phyloP scores from a whole-genome alignment of 1,139 yeast species.

The Zygosaccharomyces pseudobailii region DNA sequence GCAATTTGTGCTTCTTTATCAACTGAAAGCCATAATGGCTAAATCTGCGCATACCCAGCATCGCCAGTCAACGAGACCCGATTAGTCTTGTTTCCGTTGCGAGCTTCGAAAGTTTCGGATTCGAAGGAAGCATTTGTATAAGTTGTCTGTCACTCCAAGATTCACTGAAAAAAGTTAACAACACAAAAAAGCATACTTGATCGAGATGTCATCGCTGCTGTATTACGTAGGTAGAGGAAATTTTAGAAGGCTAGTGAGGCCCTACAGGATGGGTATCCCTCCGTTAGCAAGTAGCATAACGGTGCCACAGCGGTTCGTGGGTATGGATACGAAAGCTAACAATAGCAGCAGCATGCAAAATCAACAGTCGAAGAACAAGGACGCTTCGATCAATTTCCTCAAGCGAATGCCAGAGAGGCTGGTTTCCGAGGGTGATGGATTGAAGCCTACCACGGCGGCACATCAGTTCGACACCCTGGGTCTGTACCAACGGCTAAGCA shows the following conservation, averaged over 20 bases:
- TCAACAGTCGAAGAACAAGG: neutral
- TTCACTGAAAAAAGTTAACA: neutral
- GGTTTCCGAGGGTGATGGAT: conserved; percentile 26
- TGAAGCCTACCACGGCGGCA: conserved; percentile 30
- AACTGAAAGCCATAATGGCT: conserved; percentile 4
- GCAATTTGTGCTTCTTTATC: conserved; percentile 46
- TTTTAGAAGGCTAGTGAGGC: neutral
- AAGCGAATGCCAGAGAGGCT: conserved; percentile 30
- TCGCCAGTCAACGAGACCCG: neutral
- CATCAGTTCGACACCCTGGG: conserved; percentile 33
- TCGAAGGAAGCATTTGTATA: neutral
- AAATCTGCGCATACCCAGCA: conserved; percentile 8
- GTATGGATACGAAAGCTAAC: neutral
- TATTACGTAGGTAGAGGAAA: neutral
- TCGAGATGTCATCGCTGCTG: neutral
- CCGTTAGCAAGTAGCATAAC: neutral
- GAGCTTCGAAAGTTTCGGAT: neutral
- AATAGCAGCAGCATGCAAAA: neutral
- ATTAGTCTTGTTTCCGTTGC: neutral
- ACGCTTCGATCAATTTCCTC: conserved; percentile 15
- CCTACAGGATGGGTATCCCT: neutral
- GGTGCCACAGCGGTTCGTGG: neutral
- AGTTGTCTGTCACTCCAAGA: neutral
- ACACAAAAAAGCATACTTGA: neutral
- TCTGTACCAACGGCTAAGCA: conserved; percentile 24